Conservation (phyloP, 116 monocot genomes). For the Cymodocea nodosa region DNA sequence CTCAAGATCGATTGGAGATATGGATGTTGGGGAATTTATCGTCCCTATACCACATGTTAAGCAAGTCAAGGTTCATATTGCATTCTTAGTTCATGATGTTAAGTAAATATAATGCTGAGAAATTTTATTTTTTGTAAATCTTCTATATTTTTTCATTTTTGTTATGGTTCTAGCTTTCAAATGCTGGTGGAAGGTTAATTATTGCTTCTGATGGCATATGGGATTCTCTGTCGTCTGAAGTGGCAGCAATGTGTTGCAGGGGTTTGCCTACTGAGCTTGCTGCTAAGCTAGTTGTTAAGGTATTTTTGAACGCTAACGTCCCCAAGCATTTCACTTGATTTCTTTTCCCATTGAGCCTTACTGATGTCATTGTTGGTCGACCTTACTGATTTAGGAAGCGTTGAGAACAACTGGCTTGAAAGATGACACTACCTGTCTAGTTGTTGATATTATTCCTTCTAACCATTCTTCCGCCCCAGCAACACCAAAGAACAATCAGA, state of each 20-base stretch:
- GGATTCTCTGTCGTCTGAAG: conserved; percentile 47
- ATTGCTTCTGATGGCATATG: conserved; percentile 69
- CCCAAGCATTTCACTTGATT: too few relatives aligned
- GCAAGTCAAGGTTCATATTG: conserved; percentile 47
- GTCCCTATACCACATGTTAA: conserved; percentile 64
- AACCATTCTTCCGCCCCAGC: conserved; percentile 25
- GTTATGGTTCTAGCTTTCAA: conserved; percentile 23
- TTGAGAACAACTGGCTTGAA: conserved; percentile 41
- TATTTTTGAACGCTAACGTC: conserved; percentile 1
- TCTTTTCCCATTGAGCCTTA: too few relatives aligned
- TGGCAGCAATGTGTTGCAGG: conserved; percentile 36
- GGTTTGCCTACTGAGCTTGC: conserved; percentile 54
- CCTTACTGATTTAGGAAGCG: conserved; percentile 29
- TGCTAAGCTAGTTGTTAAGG: conserved; percentile 52
- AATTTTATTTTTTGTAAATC: too few relatives aligned
- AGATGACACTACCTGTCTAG: conserved; percentile 72
- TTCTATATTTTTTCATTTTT: too few relatives aligned
- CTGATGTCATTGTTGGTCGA: too few relatives aligned
- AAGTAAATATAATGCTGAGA: too few relatives aligned
- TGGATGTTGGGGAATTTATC: conserved; percentile 65
- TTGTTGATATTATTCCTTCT: conserved; percentile 55
- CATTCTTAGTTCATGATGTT: too few relatives aligned
- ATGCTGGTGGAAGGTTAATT: conserved; percentile 43
- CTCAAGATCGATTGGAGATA: conserved; percentile 66
- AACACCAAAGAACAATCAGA: conserved; percentile 20